These are phyloP conservation scores for Aristolochia californica DNA, from an alignment of 164 flowering plant genomes.

Conservation along the genomic window DNA sequence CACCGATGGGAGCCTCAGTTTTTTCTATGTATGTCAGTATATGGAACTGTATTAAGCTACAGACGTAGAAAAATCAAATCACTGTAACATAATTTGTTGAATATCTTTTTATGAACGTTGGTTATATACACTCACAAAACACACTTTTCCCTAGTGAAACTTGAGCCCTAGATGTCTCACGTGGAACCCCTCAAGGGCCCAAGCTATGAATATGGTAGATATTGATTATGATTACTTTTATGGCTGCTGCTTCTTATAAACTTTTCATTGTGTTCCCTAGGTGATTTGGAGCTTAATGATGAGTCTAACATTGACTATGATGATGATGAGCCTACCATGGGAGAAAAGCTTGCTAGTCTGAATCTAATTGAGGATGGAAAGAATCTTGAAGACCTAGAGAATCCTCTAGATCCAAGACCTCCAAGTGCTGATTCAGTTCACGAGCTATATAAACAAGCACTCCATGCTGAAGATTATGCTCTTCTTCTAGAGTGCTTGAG, in stretches of 20 bases:
- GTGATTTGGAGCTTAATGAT: slow-evolving; percentile 20
- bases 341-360: slow-evolving; percentile 66
- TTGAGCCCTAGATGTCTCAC: too few species aligned
- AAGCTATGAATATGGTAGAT: too few species aligned
- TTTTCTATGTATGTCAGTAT: too few species aligned
- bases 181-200: too few species aligned
- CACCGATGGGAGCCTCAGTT: too few species aligned
- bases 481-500: slow-evolving; percentile 70
- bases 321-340: slow-evolving; percentile 76
- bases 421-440: slow-evolving; percentile 94
- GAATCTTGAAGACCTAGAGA: slow-evolving; percentile 16
- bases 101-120: too few species aligned
- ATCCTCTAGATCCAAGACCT: slow-evolving; percentile 26
- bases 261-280: slow-evolving; percentile 12
- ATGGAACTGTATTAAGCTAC: too few species aligned
- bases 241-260: not conserved
- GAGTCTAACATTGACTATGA: slow-evolving; percentile 27
- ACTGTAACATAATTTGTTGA: too few species aligned
- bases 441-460: slow-evolving; percentile 77
- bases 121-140: too few species aligned
- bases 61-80: too few species aligned
- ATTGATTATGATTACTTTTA: not conserved
- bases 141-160: too few species aligned
- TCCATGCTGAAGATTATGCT: slow-evolving; percentile 77
- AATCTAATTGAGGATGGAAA: slow-evolving; percentile 21